Percentiles rank a stretch among this genome's conserved stretches.
phyloP scores from a whole-genome alignment of 768 basidiomycete species.

The Melanogaster broomeanus region DNA sequence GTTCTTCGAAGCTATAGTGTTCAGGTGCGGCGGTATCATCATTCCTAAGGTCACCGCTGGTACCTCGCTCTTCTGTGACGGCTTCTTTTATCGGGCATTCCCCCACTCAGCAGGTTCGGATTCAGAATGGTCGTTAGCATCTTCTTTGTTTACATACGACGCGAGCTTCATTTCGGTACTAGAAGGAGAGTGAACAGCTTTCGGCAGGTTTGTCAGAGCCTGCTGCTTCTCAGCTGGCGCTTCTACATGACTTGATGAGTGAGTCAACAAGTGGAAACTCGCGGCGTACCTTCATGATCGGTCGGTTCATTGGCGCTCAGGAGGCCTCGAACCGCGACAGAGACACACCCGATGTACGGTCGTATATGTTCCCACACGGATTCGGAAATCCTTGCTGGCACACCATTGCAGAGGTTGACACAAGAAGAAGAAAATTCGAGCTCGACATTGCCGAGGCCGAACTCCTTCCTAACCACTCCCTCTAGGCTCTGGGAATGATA shows the following conservation, averaged over 20 bases:
- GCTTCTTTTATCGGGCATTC: background rate
- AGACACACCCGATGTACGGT: conserved; percentile 25
- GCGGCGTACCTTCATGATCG: conserved; percentile 10
- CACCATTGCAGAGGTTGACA: conserved; percentile 17
- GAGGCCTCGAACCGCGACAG: conserved; percentile 1
- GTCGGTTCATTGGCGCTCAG: background rate
- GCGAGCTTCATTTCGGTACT: background rate
- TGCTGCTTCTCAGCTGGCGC: background rate
- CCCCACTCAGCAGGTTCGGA: background rate
- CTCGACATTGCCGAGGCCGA: conserved; percentile 17
- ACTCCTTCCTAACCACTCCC: conserved; percentile 18
- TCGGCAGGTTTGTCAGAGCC: background rate
- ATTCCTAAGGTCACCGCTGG: conserved; percentile 5
- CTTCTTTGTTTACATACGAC: background rate
- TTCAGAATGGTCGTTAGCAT: background rate
- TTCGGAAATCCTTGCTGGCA: conserved; percentile 23
- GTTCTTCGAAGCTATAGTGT: background rate
- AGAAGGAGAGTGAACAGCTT: background rate
- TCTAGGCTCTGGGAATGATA: conserved; percentile 12
- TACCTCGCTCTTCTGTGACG: background rate
- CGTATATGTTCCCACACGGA: conserved; percentile 17
- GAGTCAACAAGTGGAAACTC: background rate
- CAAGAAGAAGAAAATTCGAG: conserved; percentile 19
- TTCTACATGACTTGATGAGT: background rate
- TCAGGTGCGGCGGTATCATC: background rate